These are phyloP conservation scores for Hyaloscypha finlandica DNA, from an alignment of 495 filamentous ascomycete species.

Conservation along the genomic window DNA sequence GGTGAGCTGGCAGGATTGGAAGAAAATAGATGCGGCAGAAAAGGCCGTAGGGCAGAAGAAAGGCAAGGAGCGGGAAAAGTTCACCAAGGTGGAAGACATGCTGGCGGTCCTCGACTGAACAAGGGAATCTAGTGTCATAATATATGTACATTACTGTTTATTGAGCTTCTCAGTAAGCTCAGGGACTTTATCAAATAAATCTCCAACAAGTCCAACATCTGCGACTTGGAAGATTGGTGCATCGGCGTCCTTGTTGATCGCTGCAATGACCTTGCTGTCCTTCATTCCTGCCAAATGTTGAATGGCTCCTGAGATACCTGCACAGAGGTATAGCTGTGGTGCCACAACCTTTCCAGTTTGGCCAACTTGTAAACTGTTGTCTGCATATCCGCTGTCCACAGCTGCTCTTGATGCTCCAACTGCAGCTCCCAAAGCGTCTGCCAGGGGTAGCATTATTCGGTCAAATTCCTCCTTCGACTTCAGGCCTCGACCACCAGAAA, in stretches of 20 bases:
- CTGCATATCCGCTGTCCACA: constrained; percentile 97
- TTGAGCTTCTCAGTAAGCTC: constrained; percentile 96
- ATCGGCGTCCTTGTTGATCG: constrained; percentile 96
- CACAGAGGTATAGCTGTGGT: constrained; percentile 91
- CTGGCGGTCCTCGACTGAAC: constrained; percentile 55
- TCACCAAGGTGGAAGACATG: constrained; percentile 78
- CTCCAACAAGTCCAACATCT: constrained; percentile 91
- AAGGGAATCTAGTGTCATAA: constrained; percentile 10
- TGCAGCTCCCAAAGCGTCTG: constrained; percentile 88
- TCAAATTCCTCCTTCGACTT: constrained; percentile 99
- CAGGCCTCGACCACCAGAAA: constrained; percentile 90
- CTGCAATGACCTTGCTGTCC: constrained; percentile 98
- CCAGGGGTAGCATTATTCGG: constrained; percentile 83
- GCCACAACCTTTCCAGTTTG: constrained; percentile 99
- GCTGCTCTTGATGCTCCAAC: constrained; percentile 94
- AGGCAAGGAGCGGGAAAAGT: constrained; percentile 87
- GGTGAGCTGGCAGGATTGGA: constrained; percentile 83
- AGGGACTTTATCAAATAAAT: constrained; percentile 93
- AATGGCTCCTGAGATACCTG: constrained; percentile 94
- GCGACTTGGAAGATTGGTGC: constrained; percentile 98
- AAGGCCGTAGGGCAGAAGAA: constrained; percentile 59
- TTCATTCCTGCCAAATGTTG: constrained; percentile 99
- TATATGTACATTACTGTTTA: constrained; percentile 52
- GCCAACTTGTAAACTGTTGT: constrained; percentile 97
- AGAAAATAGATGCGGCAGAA: constrained; percentile 79